phyloP scores from a whole-genome alignment of 805 yeast genomes.

The Wickerhamiella kurtzmanii region DNA sequence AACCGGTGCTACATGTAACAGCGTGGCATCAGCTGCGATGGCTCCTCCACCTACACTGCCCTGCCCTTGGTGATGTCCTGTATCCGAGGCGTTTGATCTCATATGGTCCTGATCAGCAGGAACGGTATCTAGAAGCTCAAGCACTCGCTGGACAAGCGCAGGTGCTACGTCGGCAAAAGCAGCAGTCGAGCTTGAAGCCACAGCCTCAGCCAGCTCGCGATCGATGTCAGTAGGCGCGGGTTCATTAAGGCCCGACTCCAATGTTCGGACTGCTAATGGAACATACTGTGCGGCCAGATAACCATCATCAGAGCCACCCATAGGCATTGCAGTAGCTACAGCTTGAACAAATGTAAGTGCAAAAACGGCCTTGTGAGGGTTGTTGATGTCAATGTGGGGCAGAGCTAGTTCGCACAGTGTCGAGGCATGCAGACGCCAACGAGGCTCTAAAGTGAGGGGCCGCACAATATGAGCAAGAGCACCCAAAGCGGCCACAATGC shows the following conservation, averaged over 20 bases:
- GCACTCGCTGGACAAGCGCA: constrained; percentile 43
- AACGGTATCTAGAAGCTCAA: constrained; percentile 52
- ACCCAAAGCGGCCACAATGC: constrained; percentile 60
- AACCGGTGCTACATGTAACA: neutral
- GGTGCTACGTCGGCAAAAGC: constrained; percentile 50
- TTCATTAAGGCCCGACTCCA: constrained; percentile 4
- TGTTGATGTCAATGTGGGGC: constrained; percentile 83
- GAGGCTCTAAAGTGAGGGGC: constrained; percentile 47
- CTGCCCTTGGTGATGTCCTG: neutral
- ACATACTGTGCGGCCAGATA: constrained; percentile 9
- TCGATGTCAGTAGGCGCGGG: constrained; percentile 23
- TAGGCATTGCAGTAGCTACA: constrained; percentile 58
- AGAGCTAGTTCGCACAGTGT: constrained; percentile 55
- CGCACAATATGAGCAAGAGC: constrained; percentile 53
- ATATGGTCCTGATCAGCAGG: constrained; percentile 36
- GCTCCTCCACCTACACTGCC: neutral
- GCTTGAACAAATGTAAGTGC: constrained; percentile 59
- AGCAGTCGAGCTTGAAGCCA: constrained; percentile 60
- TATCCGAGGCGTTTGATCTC: too few species aligned
- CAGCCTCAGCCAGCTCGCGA: constrained; percentile 35
- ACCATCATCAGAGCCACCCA: constrained; percentile 24
- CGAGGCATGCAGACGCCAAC: constrained; percentile 65
- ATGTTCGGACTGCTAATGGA: constrained; percentile 9
- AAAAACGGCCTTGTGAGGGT: constrained; percentile 54
- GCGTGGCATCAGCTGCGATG: constrained; percentile 3